Percentiles rank a stretch among this genome's conserved stretches.
Conservation (phyloP, 1,284 basidiomycete genomes). For the Rhodotorula sp. region DNA sequence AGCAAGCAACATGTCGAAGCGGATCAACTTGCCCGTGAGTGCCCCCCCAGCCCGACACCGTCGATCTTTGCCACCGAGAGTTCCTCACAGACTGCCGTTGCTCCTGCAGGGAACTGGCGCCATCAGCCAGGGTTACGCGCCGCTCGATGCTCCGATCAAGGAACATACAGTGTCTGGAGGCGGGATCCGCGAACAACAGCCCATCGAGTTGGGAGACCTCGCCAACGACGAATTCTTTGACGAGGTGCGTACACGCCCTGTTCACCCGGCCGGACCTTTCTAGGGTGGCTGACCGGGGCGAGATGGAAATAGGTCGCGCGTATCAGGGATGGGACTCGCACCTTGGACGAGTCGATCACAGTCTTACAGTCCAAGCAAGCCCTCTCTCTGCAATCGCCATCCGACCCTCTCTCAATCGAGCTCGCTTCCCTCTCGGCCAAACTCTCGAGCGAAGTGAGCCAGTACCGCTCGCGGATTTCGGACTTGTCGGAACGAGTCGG, state of each 20-base stretch:
- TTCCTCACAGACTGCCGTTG: too few relatives aligned
- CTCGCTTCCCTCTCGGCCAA: neutral
- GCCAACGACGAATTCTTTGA: slow-evolving; percentile 13
- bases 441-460: neutral
- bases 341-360: neutral
- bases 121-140: slow-evolving; percentile 2
- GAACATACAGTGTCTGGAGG: slow-evolving; percentile 16
- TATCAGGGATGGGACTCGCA: slow-evolving; percentile 15
- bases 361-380: slow-evolving; percentile 8
- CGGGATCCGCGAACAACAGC: slow-evolving; percentile 7
- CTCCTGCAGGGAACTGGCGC: slow-evolving; percentile 3
- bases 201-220: slow-evolving; percentile 23
- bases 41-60: neutral
- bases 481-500: slow-evolving; percentile 16
- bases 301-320: slow-evolving; percentile 9
- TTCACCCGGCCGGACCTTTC: neutral
- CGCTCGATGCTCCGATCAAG: slow-evolving; percentile 13
- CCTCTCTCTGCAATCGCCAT: slow-evolving; percentile 2
- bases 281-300: neutral
- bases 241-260: neutral
- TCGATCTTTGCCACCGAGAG: too few relatives aligned
- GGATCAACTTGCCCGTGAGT: neutral
- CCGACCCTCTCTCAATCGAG: slow-evolving; percentile 10
- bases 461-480: slow-evolving; percentile 2
- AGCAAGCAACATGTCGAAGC: neutral